These are phyloP conservation scores for Sungouiozyma intestinalis DNA, from an alignment of 805 yeast genomes.

Conservation along the genomic window DNA sequence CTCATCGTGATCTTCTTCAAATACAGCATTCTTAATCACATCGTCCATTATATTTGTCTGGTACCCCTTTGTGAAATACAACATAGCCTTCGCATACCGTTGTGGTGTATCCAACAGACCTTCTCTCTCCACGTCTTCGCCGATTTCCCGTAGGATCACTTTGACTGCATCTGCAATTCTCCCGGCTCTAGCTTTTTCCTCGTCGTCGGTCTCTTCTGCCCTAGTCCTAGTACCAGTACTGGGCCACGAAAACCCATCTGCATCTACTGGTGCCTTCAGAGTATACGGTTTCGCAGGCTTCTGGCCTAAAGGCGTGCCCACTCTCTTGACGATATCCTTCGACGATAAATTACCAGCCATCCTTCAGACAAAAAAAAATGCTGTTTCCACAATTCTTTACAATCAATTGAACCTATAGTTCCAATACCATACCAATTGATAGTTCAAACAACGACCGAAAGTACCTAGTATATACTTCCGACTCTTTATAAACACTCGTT, in stretches of 20 bases:
- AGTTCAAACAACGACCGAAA: not conserved
- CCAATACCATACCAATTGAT: not conserved
- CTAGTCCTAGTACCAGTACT: constrained; percentile 72
- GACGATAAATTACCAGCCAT: not conserved
- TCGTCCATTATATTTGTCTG: constrained; percentile 80
- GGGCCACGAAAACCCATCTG: constrained; percentile 93
- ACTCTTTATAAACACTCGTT: no score
- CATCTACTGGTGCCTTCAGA: constrained; percentile 74
- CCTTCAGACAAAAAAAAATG: not conserved
- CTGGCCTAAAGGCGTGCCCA: constrained; percentile 52
- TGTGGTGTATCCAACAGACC: constrained; percentile 92
- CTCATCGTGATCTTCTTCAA: constrained; percentile 97
- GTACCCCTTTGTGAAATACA: constrained; percentile 91
- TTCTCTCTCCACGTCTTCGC: constrained; percentile 83
- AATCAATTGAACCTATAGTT: not conserved
- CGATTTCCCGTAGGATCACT: constrained; percentile 67
- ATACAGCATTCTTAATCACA: constrained; percentile 88
- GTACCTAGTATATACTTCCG: no score
- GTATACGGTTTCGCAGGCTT: constrained; percentile 79
- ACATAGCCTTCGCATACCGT: constrained; percentile 92
- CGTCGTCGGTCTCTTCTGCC: constrained; percentile 57
- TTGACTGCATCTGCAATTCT: constrained; percentile 78
- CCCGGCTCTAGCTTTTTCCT: constrained; percentile 51
- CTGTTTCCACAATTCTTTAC: not conserved
- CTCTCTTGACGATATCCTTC: constrained; percentile 2